These are phyloP conservation scores for Capsicum baccatum DNA, from an alignment of 257 asterid species.

Conservation along the genomic window DNA sequence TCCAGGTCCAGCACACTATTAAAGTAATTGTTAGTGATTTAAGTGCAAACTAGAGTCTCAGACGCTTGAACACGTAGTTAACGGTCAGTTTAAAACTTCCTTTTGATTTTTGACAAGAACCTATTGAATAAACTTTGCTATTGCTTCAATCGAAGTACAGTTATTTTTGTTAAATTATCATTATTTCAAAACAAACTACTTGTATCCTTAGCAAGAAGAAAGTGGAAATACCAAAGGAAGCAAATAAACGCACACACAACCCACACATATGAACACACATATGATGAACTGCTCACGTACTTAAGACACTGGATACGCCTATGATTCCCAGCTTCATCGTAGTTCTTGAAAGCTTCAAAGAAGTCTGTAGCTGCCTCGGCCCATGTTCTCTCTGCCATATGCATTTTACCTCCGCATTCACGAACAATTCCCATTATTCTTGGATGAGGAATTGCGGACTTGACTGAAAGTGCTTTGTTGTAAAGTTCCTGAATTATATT, in stretches of 20 bases:
- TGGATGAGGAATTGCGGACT: conserved; percentile 98
- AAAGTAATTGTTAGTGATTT: not conserved
- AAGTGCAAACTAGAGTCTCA: not conserved
- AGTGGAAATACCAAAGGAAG: not conserved
- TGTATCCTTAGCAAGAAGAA: not conserved
- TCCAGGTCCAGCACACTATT: not conserved
- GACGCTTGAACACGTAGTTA: not conserved
- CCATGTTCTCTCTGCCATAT: conserved; percentile 98
- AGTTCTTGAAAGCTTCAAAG: conserved; percentile 97
- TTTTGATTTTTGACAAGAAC: not conserved
- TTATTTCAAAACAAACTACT: not conserved
- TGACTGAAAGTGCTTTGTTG: conserved; percentile 82
- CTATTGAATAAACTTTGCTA: not conserved
- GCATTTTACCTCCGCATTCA: conserved; percentile 99
- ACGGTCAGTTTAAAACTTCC: not conserved
- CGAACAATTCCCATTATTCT: conserved; percentile 97
- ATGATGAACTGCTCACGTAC: conserved; percentile 48
- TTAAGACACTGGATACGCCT: conserved; percentile 94
- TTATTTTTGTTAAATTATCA: not conserved
- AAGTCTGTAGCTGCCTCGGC: conserved; percentile 96
- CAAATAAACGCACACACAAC: not conserved
- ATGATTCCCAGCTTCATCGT: conserved; percentile 98
- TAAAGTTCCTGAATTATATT: conserved; percentile 70
- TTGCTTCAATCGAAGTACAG: not conserved
- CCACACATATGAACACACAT: not conserved